A percentile compares a stretch with the other conserved stretches of the same genome.
Evolutionary conservation across 2,329 filamentous ascomycete genomes (phyloP).

Genomic region (Fusarium armeniacum): DNA sequence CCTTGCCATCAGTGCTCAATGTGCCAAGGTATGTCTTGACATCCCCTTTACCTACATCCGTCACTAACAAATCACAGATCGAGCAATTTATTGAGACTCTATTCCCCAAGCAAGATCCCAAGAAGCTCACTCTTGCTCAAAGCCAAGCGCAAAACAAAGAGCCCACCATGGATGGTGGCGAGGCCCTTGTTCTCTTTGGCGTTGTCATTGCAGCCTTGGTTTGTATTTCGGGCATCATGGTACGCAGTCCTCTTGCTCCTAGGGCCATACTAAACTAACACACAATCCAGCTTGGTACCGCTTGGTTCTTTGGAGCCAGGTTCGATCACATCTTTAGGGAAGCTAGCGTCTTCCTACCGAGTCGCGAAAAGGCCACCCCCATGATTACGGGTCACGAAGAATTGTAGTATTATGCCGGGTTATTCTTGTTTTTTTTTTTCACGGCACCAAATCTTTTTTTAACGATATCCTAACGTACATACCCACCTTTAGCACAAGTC

Average conservation of each 20-base stretch:
- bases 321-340: slow-evolving; percentile 71
- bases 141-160: slow-evolving; percentile 58
- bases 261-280: slow-evolving; percentile 8
- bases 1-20: slow-evolving; percentile 89
- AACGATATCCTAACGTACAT: slow-evolving; percentile 52
- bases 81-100: slow-evolving; percentile 96
- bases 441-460: slow-evolving; percentile 39
- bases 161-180: slow-evolving; percentile 66
- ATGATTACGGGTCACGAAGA: slow-evolving; percentile 54
- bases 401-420: slow-evolving; percentile 50
- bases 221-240: slow-evolving; percentile 83
- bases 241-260: slow-evolving; percentile 61
- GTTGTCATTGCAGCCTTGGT: slow-evolving; percentile 78
- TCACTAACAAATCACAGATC: slow-evolving; percentile 67
- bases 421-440: slow-evolving; percentile 41
- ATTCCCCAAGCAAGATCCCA: slow-evolving; percentile 86
- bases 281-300: slow-evolving; percentile 74
- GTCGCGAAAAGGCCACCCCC: slow-evolving; percentile 43
- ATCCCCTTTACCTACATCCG: accelerated
- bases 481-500: slow-evolving; percentile 39
- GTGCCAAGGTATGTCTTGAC: slow-evolving; percentile 75
- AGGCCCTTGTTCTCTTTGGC: slow-evolving; percentile 74
- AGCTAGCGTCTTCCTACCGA: slow-evolving; percentile 44
- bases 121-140: slow-evolving; percentile 63
- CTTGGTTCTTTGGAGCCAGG: slow-evolving; percentile 84